Percentiles rank a stretch among this genome's conserved stretches.
phyloP scores from a whole-genome alignment of 1,284 basidiomycete genomes.

The Tilletia caries region DNA sequence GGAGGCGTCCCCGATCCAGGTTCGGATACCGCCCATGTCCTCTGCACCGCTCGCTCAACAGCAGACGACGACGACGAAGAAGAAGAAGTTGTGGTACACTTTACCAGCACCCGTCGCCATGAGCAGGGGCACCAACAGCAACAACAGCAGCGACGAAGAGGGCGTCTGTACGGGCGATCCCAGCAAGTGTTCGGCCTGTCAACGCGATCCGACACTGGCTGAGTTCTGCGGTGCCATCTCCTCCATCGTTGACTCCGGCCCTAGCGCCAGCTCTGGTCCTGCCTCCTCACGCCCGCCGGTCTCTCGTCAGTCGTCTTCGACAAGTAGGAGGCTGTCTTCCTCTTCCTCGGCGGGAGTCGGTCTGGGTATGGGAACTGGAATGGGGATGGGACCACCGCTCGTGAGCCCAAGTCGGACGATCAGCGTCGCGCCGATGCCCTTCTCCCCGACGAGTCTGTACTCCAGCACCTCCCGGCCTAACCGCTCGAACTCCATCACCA shows the following conservation, averaged over 20 bases:
- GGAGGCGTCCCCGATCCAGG: conserved; percentile 8
- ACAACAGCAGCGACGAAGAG: conserved; percentile 15
- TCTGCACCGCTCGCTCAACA: background rate
- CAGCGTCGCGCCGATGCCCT: background rate
- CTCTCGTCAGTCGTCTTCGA: background rate
- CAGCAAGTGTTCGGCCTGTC: conserved; percentile 33
- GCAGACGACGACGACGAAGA: conserved; percentile 7
- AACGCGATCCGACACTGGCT: conserved; percentile 33
- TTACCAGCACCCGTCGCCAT: conserved; percentile 10
- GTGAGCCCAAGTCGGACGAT: too few species aligned
- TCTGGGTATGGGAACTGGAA: too few species aligned
- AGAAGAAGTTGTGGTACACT: conserved; percentile 32
- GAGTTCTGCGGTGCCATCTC: conserved; percentile 36
- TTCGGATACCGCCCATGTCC: background rate
- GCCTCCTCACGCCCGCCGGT: too few species aligned
- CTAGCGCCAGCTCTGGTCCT: background rate
- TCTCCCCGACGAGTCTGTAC: conserved; percentile 3
- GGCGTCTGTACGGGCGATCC: conserved; percentile 37
- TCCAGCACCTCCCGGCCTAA: background rate
- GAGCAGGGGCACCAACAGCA: background rate
- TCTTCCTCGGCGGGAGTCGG: too few species aligned
- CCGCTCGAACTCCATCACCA: background rate
- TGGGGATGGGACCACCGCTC: background rate
- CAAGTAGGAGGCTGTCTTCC: background rate
- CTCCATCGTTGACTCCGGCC: background rate